Percentiles rank a stretch among this genome's conserved stretches.
phyloP scores from a whole-genome alignment of 805 yeast genomes.

The Jamesozyma jinghongensis region DNA sequence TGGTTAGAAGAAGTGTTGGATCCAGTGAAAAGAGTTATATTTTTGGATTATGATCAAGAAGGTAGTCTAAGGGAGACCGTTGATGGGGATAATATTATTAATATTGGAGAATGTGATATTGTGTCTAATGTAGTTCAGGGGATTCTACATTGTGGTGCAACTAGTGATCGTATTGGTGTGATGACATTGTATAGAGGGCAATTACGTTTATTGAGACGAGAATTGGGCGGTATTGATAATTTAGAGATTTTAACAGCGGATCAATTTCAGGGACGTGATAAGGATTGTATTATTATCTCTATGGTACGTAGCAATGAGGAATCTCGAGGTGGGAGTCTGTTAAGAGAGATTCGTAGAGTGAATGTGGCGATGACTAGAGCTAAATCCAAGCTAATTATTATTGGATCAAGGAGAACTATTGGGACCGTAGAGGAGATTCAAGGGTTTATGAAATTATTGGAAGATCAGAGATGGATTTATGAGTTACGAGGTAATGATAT shows the following conservation, averaged over 20 bases:
- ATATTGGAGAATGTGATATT: conserved; percentile 61
- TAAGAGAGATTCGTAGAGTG: conserved; percentile 83
- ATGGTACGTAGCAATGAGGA: conserved; percentile 72
- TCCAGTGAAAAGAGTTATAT: conserved; percentile 54
- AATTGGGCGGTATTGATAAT: conserved; percentile 28
- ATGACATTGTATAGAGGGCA: conserved; percentile 88
- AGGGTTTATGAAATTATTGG: conserved; percentile 53
- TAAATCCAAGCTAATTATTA: conserved; percentile 65
- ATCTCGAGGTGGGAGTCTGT: conserved; percentile 60
- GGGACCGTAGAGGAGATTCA: conserved; percentile 15
- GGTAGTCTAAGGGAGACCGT: conserved; percentile 48
- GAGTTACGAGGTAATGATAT: conserved; percentile 40
- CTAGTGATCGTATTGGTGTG: conserved; percentile 58
- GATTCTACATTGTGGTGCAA: conserved; percentile 51
- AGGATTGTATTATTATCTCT: conserved; percentile 82
- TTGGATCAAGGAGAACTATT: conserved; percentile 67
- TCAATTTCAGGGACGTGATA: conserved; percentile 92
- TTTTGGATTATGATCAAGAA: conserved; percentile 62
- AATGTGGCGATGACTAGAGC: conserved; percentile 95
- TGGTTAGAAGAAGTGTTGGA: conserved; percentile 57
- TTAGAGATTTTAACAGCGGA: conserved; percentile 89
- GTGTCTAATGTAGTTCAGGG: conserved; percentile 54
- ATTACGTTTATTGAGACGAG: conserved; percentile 37
- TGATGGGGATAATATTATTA: conserved; percentile 61
- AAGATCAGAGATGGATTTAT: conserved; percentile 54